phyloP scores from a whole-genome alignment of 345 rosid species.

The Citrus unshiu region DNA sequence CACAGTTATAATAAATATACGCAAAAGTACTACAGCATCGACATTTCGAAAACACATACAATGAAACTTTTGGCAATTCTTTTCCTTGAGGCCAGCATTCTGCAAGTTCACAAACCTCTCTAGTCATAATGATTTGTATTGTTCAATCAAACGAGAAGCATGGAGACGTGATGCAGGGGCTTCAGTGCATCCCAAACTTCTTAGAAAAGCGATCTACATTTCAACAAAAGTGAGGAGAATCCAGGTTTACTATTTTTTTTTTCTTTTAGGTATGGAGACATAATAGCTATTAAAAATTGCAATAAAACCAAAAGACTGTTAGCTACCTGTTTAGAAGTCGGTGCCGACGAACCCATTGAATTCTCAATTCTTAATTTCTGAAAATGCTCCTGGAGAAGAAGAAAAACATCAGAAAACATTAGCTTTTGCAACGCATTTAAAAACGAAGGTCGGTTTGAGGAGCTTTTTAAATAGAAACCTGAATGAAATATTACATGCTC shows the following conservation, averaged over 20 bases:
- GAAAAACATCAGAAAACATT: neutral
- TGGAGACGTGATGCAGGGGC: constrained; percentile 86
- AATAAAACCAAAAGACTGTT: no score
- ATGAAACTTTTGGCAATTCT: neutral
- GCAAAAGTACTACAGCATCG: neutral
- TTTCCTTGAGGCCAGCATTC: neutral
- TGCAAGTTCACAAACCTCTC: neutral
- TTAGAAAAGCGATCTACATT: constrained; percentile 62
- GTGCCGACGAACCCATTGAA: constrained; percentile 75
- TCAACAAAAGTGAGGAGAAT: neutral
- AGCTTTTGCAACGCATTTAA: neutral
- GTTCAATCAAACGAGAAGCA: constrained; percentile 86
- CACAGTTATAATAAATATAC: neutral
- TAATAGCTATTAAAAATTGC: neutral
- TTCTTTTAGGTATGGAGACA: neutral
- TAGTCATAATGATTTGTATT: constrained; percentile 69
- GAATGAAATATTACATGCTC: neutral
- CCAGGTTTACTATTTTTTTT: neutral
- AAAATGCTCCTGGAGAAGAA: constrained; percentile 67
- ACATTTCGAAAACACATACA: neutral
- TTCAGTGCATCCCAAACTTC: constrained; percentile 78
- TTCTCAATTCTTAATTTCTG: constrained; percentile 78
- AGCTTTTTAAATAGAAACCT: neutral
- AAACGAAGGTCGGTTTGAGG: neutral
- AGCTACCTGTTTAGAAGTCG: constrained; percentile 83